phyloP scores from a whole-genome alignment of 2,329 filamentous ascomycete genomes.

The Diaporthe destruens region DNA sequence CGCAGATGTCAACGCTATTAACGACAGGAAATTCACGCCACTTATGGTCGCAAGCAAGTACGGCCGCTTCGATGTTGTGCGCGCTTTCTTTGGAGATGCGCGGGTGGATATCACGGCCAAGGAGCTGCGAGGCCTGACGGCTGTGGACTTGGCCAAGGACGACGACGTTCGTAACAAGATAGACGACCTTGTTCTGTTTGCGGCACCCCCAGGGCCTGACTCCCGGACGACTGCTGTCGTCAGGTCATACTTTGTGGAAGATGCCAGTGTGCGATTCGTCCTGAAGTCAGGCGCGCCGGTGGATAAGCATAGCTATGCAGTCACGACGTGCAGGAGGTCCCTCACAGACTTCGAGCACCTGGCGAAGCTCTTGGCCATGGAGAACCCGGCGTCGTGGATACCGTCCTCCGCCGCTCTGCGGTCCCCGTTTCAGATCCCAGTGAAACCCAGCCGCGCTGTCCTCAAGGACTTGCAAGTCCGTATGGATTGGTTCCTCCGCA shows the following conservation, averaged over 20 bases:
- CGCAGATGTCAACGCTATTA: conserved; percentile 94
- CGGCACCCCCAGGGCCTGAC: conserved; percentile 77
- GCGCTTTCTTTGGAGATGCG: conserved; percentile 87
- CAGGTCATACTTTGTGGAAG: conserved; percentile 95
- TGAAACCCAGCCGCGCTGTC: conserved; percentile 87
- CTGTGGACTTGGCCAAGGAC: conserved; percentile 96
- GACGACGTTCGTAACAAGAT: conserved; percentile 97
- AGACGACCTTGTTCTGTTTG: conserved; percentile 90
- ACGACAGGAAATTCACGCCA: conserved; percentile 94
- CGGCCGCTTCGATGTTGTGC: conserved; percentile 91
- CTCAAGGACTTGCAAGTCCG: conserved; percentile 88
- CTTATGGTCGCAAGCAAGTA: conserved; percentile 99
- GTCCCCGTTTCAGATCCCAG: conserved; percentile 92
- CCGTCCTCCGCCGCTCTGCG: conserved; percentile 82
- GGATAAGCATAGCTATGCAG: conserved; percentile 85
- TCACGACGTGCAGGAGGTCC: conserved; percentile 92
- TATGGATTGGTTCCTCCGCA: conserved; percentile 89
- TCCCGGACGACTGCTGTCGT: conserved; percentile 93
- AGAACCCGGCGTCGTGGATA: conserved; percentile 96
- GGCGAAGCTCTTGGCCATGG: conserved; percentile 82
- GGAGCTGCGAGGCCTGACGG: conserved; percentile 89
- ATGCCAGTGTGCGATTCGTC: conserved; percentile 91
- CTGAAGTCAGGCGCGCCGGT: conserved; percentile 93
- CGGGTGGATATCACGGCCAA: conserved; percentile 87
- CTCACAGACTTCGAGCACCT: conserved; percentile 92